These are phyloP conservation scores for Gynostemma pentaphyllum DNA, from an alignment of 306 rosid genomes.

Conservation along the genomic window DNA sequence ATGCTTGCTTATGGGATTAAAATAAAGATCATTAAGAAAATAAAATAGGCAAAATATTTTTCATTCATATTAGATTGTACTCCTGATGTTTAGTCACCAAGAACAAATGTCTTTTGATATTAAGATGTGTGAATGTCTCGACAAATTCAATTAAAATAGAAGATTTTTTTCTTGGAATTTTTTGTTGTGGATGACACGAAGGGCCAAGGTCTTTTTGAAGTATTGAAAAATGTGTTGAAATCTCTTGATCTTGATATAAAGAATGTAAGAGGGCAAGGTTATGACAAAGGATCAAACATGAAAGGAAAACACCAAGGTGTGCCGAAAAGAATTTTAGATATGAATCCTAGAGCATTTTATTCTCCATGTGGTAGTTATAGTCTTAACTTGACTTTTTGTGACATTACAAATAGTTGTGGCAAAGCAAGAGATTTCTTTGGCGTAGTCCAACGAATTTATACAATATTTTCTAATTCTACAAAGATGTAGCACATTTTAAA, in stretches of 20 bases:
- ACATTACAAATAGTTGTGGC: not conserved
- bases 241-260: constrained; percentile 7
- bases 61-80: constrained; percentile 11
- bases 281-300: no score
- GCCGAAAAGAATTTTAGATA: not conserved
- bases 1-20: no score
- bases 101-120: constrained; percentile 10
- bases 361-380: not conserved
- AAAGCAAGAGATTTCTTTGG: not conserved
- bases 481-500: no score
- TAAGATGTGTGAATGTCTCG: not conserved
- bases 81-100: constrained; percentile 6
- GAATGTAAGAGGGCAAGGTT: not conserved
- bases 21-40: no score
- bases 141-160: no score
- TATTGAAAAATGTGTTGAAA: no score
- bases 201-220: no score
- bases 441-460: no score
- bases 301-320: not conserved
- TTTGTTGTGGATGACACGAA: no score
- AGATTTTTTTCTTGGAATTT: no score
- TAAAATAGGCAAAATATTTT: no score
- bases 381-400: not conserved
- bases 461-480: no score
- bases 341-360: not conserved